phyloP scores from a whole-genome alignment of 2,329 filamentous ascomycete species.

The Aspergillus awamori region DNA sequence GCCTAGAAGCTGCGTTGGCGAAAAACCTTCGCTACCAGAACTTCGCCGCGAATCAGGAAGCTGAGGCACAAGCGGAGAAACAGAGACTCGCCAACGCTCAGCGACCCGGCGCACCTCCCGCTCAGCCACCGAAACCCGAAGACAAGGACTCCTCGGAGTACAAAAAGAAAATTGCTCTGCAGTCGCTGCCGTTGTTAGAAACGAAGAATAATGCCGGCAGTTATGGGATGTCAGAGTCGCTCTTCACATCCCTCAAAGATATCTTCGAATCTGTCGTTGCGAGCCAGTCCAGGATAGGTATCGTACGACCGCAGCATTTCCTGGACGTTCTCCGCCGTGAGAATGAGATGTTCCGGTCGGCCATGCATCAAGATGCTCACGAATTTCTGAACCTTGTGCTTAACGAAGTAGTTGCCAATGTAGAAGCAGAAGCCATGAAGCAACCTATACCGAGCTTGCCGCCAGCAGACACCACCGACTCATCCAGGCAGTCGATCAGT shows the following conservation, averaged over 20 bases:
- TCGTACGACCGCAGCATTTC: constrained; percentile 89
- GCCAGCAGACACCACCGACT: constrained; percentile 50
- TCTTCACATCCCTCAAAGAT: constrained; percentile 93
- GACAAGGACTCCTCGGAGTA: constrained; percentile 96
- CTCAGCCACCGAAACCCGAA: constrained; percentile 70
- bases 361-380: constrained; percentile 98
- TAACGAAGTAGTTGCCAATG: constrained; percentile 94
- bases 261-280: constrained; percentile 90
- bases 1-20: constrained; percentile 60
- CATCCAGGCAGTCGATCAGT: constrained; percentile 56
- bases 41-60: constrained; percentile 60
- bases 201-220: constrained; percentile 77
- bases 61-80: constrained; percentile 50
- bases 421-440: constrained; percentile 74
- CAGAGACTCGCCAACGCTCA: constrained; percentile 46
- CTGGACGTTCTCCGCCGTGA: constrained; percentile 90
- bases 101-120: constrained; percentile 55
- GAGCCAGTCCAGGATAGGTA: constrained; percentile 79
- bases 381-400: constrained; percentile 93
- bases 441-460: constrained; percentile 49
- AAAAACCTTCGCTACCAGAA: constrained; percentile 59
- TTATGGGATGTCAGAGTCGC: constrained; percentile 92
- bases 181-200: constrained; percentile 83
- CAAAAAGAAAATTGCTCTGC: constrained; percentile 94
- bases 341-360: constrained; percentile 95